Base-by-base conservation (phyloP, 1,284 basidiomycete species). In the Austroboletus olivaceoglutinosus region DNA sequence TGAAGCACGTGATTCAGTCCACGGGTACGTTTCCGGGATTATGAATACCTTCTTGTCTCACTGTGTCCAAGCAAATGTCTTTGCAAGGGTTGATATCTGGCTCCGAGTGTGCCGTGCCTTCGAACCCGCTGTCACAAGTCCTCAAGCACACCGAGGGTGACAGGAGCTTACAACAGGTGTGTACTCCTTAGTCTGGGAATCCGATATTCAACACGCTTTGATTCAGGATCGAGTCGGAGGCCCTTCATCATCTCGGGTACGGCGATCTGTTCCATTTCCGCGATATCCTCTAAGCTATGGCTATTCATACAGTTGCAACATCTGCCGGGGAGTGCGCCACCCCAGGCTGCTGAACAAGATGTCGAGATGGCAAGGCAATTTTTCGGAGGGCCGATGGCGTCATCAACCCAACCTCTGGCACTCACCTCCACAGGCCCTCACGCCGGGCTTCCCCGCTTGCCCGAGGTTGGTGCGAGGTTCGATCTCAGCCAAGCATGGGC, bases 101-200 rank as follows among this genome's bases (percentile, higher is more conserved):
- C 56, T 83, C 93, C 48, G 95, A 96, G 72, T 97, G 95, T 71
- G 89, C 89, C 9, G 82, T 86, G 21, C 79, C 85, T 7, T 81
- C 86, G 49, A 98, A 98, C 67, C 93, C 94, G 5, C 77, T 99
- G 29, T 85, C 90, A 18, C 89, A 93, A 62, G 86, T 98, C 39
- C 77, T 96, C 53, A 98, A 98, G 70, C 90, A 97, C 61, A 85
- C 93, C 5, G 91, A 94, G 55, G 85, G 85, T 4, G 95, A 98
- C 72, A 85, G 89, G 50, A 93, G 91, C 63, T 70, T 97, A 31
- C 92, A 95, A 58, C 85, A 90, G 74, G 88, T 86, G 57, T 47
- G 76, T 69, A 25, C 22, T 19, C 25, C 41, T n/a, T 29, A 38
- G 2, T 13, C 44, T 34, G 10, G 29, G 25, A 54, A 43, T 45